These are phyloP conservation scores for Papilionanthe hybrid DNA, from an alignment of 116 monocot genomes.

Conservation along the genomic window DNA sequence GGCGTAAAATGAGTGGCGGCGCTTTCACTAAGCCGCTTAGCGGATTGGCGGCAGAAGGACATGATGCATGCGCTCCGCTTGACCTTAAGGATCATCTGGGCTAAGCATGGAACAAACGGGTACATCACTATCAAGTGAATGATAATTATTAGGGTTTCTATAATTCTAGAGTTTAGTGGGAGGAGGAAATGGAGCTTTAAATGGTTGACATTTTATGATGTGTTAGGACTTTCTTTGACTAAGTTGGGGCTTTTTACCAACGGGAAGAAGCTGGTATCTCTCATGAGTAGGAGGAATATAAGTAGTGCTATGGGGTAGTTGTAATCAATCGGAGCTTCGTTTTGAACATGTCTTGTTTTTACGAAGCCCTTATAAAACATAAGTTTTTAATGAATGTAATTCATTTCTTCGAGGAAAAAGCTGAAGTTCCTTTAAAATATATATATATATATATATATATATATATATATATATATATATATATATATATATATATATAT, in stretches of 20 bases:
- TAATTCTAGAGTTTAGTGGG: neutral
- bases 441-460: no score
- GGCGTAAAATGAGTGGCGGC: conserved; percentile 78
- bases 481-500: no score
- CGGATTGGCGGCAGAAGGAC: conserved; percentile 56
- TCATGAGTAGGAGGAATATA: neutral
- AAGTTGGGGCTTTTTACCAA: neutral
- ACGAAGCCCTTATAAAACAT: neutral
- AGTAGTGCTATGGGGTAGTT: neutral
- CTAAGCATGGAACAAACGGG: conserved; percentile 76
- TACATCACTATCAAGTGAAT: conserved; percentile 71
- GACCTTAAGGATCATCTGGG: conserved; percentile 86
- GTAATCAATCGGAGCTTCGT: neutral
- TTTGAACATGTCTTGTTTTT: neutral
- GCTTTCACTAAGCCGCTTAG: conserved; percentile 62
- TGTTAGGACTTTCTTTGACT: neutral
- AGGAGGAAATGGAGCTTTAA: neutral
- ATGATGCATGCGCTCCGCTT: conserved; percentile 42
- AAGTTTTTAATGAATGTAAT: neutral
- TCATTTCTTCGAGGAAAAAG: neutral
- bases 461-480: no score
- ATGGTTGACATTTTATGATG: neutral
- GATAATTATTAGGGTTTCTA: neutral
- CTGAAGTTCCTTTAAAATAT: neutral
- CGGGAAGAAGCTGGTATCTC: neutral